A percentile compares a stretch with the other conserved stretches of the same genome.
Evolutionary conservation across 495 filamentous ascomycete genomes (phyloP).

Genomic region (Durotheca rogersii): DNA sequence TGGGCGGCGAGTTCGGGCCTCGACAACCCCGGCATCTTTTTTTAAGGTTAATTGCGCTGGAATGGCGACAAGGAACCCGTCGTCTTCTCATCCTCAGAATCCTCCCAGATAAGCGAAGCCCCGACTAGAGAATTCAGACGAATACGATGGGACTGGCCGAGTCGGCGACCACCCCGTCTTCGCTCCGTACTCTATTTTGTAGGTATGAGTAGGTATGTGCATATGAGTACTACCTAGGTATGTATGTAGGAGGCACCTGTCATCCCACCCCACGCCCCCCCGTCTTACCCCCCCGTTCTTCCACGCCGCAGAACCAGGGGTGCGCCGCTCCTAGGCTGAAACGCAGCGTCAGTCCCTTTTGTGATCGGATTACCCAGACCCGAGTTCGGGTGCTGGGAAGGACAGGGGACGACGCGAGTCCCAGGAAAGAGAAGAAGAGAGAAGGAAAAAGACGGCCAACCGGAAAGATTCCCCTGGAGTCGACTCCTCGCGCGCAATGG

Average conservation of each 20-base stretch:
- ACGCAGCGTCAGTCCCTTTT: conserved; percentile 15
- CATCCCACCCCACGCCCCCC: neutral
- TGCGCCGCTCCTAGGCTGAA: conserved; percentile 21
- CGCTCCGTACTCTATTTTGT: no score
- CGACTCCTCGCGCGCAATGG: neutral
- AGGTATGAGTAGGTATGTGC: no score
- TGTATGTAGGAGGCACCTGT: neutral
- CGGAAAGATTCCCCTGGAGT: conserved; percentile 10
- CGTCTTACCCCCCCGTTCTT: no score
- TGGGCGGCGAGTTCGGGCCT: conserved; percentile 1
- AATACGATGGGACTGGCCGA: no score
- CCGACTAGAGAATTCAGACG: conserved; percentile 21
- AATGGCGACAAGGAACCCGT: no score
- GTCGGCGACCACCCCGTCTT: no score
- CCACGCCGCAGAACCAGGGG: no score
- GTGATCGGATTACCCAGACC: conserved; percentile 21
- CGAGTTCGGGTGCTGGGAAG: conserved; percentile 6
- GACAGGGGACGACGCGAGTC: neutral
- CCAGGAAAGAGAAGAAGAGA: conserved; percentile 5
- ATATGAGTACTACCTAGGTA: no score
- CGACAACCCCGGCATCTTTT: conserved; percentile 12
- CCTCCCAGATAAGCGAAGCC: no score
- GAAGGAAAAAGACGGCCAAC: conserved; percentile 2
- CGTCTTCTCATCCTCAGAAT: no score
- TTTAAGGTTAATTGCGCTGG: conserved; percentile 29